Conservation (phyloP, 75 land plant species). For the Pinus tabuliformis region DNA sequence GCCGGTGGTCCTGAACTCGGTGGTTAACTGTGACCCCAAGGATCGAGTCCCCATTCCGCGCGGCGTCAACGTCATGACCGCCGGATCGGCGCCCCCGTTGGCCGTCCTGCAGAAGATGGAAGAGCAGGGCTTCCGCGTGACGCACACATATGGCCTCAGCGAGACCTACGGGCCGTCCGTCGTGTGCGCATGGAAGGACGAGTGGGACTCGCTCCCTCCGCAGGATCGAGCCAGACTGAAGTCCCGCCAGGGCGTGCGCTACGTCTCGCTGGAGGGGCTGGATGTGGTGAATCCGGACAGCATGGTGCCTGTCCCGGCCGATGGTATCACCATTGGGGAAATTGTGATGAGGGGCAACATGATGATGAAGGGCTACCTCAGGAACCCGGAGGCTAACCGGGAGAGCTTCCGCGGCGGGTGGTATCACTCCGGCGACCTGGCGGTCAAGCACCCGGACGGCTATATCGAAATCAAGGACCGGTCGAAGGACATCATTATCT, state of each 20-base stretch:
- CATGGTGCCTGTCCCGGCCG: conserved; percentile 70
- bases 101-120: conserved; percentile 66
- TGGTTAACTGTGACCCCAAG: conserved; percentile 51
- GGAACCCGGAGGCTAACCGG: conserved; percentile 81
- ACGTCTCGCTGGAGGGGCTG: conserved; percentile 51
- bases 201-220: conserved; percentile 72
- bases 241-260: conserved; percentile 86
- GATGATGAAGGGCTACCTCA: conserved; percentile 95
- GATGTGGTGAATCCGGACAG: conserved; percentile 64
- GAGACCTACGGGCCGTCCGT: conserved; percentile 94
- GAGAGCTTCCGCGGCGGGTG: conserved; percentile 81
- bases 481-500: conserved; percentile 88
- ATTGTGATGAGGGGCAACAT: conserved; percentile 82
- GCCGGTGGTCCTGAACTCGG: conserved; percentile 79
- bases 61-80: conserved; percentile 69
- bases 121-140: conserved; percentile 69
- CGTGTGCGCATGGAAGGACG: conserved; percentile 87
- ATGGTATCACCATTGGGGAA: conserved; percentile 79
- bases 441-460: conserved; percentile 85
- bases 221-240: conserved; percentile 62
- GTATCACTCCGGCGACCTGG: conserved; percentile 91
- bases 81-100: conserved; percentile 94
- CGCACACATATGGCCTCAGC: conserved; percentile 91
- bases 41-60: conserved; percentile 57
- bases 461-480: conserved; percentile 91